phyloP scores from a whole-genome alignment of 164 flowering plant species.

The Magnolia kwangsiensis region DNA sequence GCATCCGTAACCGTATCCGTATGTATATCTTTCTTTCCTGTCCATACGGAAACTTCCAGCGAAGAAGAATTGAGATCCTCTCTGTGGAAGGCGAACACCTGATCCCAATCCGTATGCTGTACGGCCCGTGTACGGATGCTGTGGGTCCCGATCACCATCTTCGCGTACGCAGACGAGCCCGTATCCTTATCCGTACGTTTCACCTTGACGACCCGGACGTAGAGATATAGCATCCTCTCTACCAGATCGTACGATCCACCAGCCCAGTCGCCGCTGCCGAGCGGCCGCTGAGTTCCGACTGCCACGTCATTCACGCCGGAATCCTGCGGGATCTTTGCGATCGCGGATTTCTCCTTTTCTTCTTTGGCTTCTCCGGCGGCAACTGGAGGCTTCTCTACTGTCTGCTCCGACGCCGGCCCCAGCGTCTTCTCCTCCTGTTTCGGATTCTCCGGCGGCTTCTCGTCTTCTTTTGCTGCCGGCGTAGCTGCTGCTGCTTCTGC shows the following conservation, averaged over 20 bases:
- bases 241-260: conserved; percentile 68
- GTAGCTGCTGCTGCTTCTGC: conserved; percentile 8
- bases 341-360: conserved; percentile 13
- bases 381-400: conserved; percentile 32
- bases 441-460: conserved; percentile 22
- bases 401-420: conserved; percentile 1
- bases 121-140: conserved; percentile 53
- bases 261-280: conserved; percentile 27
- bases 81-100: conserved; percentile 84
- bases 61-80: conserved; percentile 69
- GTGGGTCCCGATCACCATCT: conserved; percentile 83
- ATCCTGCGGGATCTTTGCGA: conserved; percentile 13
- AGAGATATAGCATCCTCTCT: conserved; percentile 74
- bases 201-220: conserved; percentile 70
- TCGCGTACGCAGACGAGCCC: conserved; percentile 39
- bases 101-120: conserved; percentile 71
- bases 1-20: conserved; percentile 24
- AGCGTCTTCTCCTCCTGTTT: conserved; percentile 19
- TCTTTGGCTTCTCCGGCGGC: conserved; percentile 9
- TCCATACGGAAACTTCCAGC: conserved; percentile 70
- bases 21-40: conserved; percentile 35
- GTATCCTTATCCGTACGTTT: conserved; percentile 22
- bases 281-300: conserved; percentile 28
- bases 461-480: conserved; percentile 13
- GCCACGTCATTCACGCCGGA: conserved; percentile 35